These are phyloP conservation scores for Calcarisporium arbuscula DNA, from an alignment of 2,329 filamentous ascomycete species.

Conservation along the genomic window DNA sequence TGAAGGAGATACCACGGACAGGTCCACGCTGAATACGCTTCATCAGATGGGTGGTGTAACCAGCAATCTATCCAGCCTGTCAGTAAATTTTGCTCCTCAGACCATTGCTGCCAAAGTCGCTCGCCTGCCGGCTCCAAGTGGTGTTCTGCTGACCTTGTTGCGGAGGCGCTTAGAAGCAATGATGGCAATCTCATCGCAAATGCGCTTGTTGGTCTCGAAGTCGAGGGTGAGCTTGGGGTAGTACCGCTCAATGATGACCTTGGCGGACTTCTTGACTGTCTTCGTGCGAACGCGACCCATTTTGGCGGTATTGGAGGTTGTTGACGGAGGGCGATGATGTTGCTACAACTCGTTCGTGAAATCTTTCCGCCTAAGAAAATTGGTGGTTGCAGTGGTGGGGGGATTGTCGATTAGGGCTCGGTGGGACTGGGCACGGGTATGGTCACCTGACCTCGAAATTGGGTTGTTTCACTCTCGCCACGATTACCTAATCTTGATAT, in stretches of 20 bases:
- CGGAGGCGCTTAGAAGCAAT: constrained; percentile 98
- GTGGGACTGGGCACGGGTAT: constrained; percentile 11
- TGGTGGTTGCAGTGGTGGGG: constrained; percentile 21
- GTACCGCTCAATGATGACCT: constrained; percentile 99
- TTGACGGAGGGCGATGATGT: constrained; percentile 28
- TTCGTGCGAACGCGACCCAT: constrained; percentile 68
- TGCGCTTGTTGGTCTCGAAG: constrained; percentile 99
- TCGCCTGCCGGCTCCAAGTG: constrained; percentile 4
- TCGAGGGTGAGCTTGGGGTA: constrained; percentile 97
- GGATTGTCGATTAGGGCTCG: constrained; percentile 22
- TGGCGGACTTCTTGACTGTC: constrained; percentile 75
- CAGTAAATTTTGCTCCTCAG: neutral
- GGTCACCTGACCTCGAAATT: constrained; percentile 18
- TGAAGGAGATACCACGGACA: constrained; percentile 99
- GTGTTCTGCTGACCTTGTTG: constrained; percentile 75
- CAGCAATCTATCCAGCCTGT: constrained; percentile 65
- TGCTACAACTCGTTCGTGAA: constrained; percentile 20
- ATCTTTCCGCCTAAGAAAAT: constrained; percentile 17
- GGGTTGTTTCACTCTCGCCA: no score
- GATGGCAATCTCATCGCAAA: constrained; percentile 99
- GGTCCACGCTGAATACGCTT: constrained; percentile 99
- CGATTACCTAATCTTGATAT: no score
- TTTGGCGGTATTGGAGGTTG: constrained; percentile 46
- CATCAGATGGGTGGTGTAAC: constrained; percentile 98
- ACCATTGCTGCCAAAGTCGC: constrained; percentile 1